phyloP scores from a whole-genome alignment of 768 basidiomycete species.

The Exsudoporus frostii region DNA sequence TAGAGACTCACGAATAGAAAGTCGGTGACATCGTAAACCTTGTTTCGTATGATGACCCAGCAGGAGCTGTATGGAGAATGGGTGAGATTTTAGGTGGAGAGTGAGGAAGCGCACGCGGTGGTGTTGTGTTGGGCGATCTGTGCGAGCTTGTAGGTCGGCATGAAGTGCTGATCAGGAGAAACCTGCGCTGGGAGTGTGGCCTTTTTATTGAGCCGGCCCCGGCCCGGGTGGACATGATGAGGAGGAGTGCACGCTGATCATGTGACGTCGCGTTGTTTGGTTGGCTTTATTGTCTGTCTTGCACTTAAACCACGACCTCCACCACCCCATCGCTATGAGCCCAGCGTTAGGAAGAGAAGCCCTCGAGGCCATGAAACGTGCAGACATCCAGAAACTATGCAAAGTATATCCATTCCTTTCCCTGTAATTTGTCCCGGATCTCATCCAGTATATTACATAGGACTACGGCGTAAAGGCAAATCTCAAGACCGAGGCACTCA shows the following conservation, averaged over 20 bases:
- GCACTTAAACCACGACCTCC: constrained; percentile 42
- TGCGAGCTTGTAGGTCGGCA: constrained; percentile 45
- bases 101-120: constrained; percentile 36
- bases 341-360: constrained; percentile 40
- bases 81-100: constrained; percentile 6
- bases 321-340: constrained; percentile 32
- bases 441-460: constrained; percentile 35
- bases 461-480: constrained; percentile 81
- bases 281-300: constrained; percentile 39
- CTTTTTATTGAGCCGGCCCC: not conserved
- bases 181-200: not conserved
- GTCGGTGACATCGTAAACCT: constrained; percentile 85
- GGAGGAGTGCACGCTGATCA: constrained; percentile 22
- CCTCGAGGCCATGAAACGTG: constrained; percentile 52
- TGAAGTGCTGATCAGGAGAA: not conserved
- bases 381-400: constrained; percentile 54
- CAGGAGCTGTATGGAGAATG: constrained; percentile 53
- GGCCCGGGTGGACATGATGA: not conserved
- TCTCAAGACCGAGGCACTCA: constrained; percentile 75
- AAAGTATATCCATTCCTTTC: constrained; percentile 44
- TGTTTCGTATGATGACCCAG: constrained; percentile 79
- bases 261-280: constrained; percentile 54
- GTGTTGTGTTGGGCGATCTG: constrained; percentile 63
- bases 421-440: constrained; percentile 11
- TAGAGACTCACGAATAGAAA: constrained; percentile 54